Conservation (phyloP, 2,329 filamentous ascomycete species). For the Pestalotiopsis sp. region DNA sequence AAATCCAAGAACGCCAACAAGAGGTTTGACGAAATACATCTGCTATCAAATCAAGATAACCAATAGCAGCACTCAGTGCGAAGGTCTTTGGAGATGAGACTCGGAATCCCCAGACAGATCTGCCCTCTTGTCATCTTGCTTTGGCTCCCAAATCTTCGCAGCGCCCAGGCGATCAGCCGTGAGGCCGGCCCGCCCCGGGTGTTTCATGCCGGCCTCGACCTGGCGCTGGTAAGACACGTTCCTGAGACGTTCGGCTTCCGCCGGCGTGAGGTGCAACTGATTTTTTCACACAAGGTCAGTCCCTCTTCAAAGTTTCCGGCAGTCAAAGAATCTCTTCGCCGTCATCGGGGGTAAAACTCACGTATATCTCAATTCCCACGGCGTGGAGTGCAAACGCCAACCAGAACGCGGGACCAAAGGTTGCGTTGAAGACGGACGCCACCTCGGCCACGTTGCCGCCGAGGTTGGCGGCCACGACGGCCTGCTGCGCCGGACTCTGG, state of each 20-base stretch:
- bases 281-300: conserved; percentile 10
- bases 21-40: background rate
- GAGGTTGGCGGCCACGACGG: conserved; percentile 37
- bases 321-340: no score
- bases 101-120: background rate
- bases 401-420: conserved; percentile 57
- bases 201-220: conserved; percentile 52
- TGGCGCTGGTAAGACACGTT: conserved; percentile 60
- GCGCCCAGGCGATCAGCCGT: conserved; percentile 39
- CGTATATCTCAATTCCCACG: conserved; percentile 50
- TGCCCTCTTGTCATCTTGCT: background rate
- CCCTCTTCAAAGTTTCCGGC: conserved; percentile 16
- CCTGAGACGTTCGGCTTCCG: conserved; percentile 54
- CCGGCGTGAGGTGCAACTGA: conserved; percentile 55
- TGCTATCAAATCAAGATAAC: background rate
- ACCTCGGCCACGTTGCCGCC: conserved; percentile 29
- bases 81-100: background rate
- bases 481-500: conserved; percentile 25
- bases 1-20: no score
- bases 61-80: background rate
- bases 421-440: conserved; percentile 45
- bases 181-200: conserved; percentile 50
- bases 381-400: conserved; percentile 54
- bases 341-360: conserved; percentile 28
- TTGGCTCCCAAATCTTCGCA: conserved; percentile 8